phyloP scores from a whole-genome alignment of 305 asterid species.

The Fraxinus albicans region DNA sequence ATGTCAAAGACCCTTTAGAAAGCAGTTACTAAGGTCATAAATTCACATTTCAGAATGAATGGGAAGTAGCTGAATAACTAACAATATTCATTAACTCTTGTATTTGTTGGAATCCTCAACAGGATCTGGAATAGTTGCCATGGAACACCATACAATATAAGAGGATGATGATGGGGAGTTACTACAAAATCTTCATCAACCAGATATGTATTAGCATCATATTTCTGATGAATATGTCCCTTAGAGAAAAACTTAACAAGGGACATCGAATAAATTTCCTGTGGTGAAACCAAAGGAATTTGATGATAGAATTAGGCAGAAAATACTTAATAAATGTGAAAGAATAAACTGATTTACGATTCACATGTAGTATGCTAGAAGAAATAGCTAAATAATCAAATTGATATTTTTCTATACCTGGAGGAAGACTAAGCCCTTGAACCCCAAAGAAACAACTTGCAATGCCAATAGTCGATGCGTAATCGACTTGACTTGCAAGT shows the following conservation, averaged over 20 bases:
- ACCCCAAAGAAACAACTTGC: constrained; percentile 93
- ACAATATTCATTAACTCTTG: neutral
- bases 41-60: neutral
- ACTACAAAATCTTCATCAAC: neutral
- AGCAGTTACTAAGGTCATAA: neutral
- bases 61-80: neutral
- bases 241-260: neutral
- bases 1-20: neutral
- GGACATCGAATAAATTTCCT: neutral
- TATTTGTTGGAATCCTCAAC: neutral
- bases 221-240: neutral
- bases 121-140: neutral
- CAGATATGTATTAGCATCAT: neutral
- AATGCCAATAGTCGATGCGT: constrained; percentile 49
- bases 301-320: neutral
- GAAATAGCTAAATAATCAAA: neutral
- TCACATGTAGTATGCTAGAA: neutral
- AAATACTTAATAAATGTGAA: neutral
- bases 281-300: neutral
- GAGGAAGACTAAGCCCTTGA: constrained; percentile 49
- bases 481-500: constrained; percentile 76
- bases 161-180: neutral
- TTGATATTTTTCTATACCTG: constrained; percentile 39
- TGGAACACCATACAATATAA: neutral
- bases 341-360: neutral